Evolutionary conservation across 805 yeast genomes (phyloP).

Genomic region (Metschnikowia peoriensis): DNA sequence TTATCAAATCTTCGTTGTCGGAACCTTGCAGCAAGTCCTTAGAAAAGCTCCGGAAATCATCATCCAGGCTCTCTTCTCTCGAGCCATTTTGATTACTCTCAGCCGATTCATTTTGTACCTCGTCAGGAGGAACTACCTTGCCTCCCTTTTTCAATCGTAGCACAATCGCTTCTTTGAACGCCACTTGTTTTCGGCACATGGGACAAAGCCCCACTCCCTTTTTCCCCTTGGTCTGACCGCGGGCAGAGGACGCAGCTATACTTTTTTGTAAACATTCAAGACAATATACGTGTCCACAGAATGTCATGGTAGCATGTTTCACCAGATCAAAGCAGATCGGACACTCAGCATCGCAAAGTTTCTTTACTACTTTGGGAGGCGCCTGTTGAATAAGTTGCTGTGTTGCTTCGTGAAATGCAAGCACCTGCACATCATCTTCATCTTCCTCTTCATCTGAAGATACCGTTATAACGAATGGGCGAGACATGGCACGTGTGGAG

Average conservation of each 20-base stretch:
- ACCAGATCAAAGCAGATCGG: constrained; percentile 46
- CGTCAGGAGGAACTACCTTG: constrained; percentile 12
- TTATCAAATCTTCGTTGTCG: neutral
- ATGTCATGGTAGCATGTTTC: constrained; percentile 38
- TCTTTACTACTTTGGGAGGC: constrained; percentile 27
- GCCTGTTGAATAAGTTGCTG: constrained; percentile 29
- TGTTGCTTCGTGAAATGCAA: constrained; percentile 39
- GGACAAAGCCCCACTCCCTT: constrained; percentile 45
- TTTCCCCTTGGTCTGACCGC: constrained; percentile 40
- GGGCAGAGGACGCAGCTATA: constrained; percentile 38
- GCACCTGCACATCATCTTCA: constrained; percentile 31
- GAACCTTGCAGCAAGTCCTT: neutral
- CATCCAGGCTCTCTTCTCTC: neutral
- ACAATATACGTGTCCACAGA: constrained; percentile 46
- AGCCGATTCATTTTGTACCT: neutral
- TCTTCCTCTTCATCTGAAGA: constrained; percentile 26
- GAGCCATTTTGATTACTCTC: neutral
- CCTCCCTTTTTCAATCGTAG: constrained; percentile 16
- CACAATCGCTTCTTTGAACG: constrained; percentile 35
- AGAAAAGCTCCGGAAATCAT: constrained; percentile 1
- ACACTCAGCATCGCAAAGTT: constrained; percentile 37
- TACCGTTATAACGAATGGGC: constrained; percentile 17
- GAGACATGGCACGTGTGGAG: constrained; percentile 3
- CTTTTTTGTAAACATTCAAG: constrained; percentile 42
- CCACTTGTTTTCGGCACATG: constrained; percentile 38